phyloP scores from a whole-genome alignment of 768 basidiomycete genomes.

The Nidularia pulvinata region DNA sequence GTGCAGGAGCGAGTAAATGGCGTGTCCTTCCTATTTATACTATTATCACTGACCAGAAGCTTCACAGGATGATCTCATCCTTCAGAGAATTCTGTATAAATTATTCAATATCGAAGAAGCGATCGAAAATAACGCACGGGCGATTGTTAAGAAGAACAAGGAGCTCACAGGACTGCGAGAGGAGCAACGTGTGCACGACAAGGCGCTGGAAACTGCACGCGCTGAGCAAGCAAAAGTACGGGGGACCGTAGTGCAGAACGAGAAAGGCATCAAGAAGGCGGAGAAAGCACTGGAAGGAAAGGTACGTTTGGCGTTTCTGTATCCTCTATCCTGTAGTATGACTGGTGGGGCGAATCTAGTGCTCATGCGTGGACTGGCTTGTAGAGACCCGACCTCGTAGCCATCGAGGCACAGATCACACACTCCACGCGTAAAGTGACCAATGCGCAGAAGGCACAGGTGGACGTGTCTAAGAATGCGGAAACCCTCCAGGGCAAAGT shows the following conservation, averaged over 20 bases:
- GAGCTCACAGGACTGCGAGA: constrained; percentile 66
- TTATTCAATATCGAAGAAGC: constrained; percentile 88
- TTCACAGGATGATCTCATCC: constrained; percentile 74
- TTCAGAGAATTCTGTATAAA: constrained; percentile 84
- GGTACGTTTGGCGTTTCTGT: constrained; percentile 34
- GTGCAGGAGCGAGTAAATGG: constrained; percentile 62
- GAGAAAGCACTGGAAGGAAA: constrained; percentile 89
- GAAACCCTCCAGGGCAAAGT: constrained; percentile 46
- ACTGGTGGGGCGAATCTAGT: not conserved
- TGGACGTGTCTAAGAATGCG: constrained; percentile 62
- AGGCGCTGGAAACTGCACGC: constrained; percentile 70
- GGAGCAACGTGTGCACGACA: constrained; percentile 71
- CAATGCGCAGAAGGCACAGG: constrained; percentile 63
- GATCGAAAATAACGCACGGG: constrained; percentile 69
- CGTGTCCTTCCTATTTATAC: constrained; percentile 15
- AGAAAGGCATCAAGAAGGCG: constrained; percentile 86
- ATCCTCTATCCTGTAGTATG: not conserved
- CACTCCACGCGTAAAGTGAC: constrained; percentile 81
- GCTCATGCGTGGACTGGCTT: not conserved
- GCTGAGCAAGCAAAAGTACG: constrained; percentile 81
- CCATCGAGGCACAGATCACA: constrained; percentile 84
- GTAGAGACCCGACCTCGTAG: constrained; percentile 86
- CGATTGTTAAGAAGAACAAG: constrained; percentile 74
- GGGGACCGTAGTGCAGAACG: constrained; percentile 75
- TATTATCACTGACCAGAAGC: not conserved